Base-by-base conservation (phyloP, 2,329 filamentous ascomycete species). In the Kalmusia sp. region DNA sequence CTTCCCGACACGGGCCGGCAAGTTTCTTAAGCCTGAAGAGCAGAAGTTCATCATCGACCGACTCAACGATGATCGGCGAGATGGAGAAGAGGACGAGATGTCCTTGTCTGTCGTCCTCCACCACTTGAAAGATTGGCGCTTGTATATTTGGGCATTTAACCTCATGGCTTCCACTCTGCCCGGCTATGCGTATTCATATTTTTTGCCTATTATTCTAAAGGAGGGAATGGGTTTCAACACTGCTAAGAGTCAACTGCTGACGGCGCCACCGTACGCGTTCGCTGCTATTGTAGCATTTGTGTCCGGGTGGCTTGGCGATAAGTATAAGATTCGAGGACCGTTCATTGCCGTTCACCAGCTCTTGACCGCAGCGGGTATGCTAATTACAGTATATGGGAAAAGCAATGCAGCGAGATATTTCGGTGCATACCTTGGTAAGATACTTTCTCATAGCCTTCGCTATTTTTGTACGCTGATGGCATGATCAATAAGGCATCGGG, bases 141-240 rank as follows among this genome's bases (percentile, higher is more conserved):
- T 54, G 17, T 64, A 63, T 34, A 49, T 70, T 3, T 69, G 63
- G 58, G 62, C 57, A 1, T 69, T 65, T 24, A 58, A 56, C 5
- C 63, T 66, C 48, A 62, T 68, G 59, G 59, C 55, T 12, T 63
- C 61, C 1, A 66, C 63, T 0, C 55, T 67, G 43, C 63, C 63
- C 1, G 62, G 57, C 2, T 70, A 70, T 31, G 63, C 63, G 11
- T 68, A 67, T 19, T 38, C 57, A 11, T 70, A 67, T 52, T 69
- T 68, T 43, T 55, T 65, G 3, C 67, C 67, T 6, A 57, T 69
- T 4, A 69, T 70, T 9, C 60, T 69, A 8, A 45, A 66, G 12
- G 17, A 27, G 4, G 63, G 64, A 9, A 65, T 64, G 63, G 63
- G 62, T 63, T 51, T 51, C 45, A 33, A n/a, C 30, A 15, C 47